Conservation (phyloP, 805 yeast genomes). For the Myxozyma melibiosi region DNA sequence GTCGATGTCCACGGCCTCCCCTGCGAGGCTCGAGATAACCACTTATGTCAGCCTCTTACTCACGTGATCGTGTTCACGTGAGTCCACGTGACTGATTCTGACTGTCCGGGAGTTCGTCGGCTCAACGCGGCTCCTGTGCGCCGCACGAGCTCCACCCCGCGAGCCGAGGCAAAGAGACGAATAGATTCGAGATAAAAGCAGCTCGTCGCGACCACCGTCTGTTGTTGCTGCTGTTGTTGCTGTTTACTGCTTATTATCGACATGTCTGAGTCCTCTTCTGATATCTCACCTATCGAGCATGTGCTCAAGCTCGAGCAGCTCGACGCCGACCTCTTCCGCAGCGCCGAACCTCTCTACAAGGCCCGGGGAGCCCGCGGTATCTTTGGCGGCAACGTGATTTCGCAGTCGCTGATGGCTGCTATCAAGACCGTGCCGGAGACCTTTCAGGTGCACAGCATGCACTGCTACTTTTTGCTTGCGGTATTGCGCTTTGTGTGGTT, state of each 20-base stretch:
- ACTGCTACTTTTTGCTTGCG: constrained; percentile 36
- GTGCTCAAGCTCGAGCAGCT: constrained; percentile 33
- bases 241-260: background rate
- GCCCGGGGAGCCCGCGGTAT: constrained; percentile 35
- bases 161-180: background rate
- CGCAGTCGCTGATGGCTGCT: constrained; percentile 36
- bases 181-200: background rate
- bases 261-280: background rate
- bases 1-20: too few species aligned
- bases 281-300: constrained; percentile 26
- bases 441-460: constrained; percentile 34
- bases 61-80: too few species aligned
- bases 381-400: constrained; percentile 36
- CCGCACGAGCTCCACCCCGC: constrained; percentile 2
- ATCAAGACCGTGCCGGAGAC: constrained; percentile 29
- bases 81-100: too few species aligned
- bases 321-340: constrained; percentile 32
- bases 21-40: too few species aligned
- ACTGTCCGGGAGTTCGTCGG: too few species aligned
- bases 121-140: background rate
- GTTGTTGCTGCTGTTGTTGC: too few species aligned
- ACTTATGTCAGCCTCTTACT: too few species aligned
- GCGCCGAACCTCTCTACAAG: constrained; percentile 26
- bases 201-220: too few species aligned
- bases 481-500: constrained; percentile 2